Evolutionary conservation across 2,329 filamentous ascomycete genomes (phyloP).

Genomic region (Coleophoma eucalyptorum): DNA sequence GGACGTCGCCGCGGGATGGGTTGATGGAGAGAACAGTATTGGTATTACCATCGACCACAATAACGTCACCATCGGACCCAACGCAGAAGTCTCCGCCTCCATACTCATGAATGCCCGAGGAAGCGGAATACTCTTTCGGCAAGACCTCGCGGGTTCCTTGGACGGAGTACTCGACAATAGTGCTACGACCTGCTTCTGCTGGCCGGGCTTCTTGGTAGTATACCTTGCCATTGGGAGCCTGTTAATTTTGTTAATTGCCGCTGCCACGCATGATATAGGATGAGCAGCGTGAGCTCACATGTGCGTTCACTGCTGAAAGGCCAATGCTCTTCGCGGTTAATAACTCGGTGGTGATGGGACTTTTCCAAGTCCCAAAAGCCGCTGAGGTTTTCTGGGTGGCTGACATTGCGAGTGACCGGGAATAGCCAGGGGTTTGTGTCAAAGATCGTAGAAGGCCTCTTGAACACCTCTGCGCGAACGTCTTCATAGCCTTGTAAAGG

Average conservation of each 20-base stretch:
- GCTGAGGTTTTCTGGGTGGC: neutral
- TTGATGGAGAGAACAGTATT: neutral
- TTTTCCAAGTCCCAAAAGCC: slow-evolving; percentile 30
- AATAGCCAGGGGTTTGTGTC: neutral
- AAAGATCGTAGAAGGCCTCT: no score
- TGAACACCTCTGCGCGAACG: no score
- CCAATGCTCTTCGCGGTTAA: slow-evolving; percentile 26
- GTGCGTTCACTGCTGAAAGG: slow-evolving; percentile 17
- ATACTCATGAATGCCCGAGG: slow-evolving; percentile 46
- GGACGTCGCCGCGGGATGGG: neutral
- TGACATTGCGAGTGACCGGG: neutral
- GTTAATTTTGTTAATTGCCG: neutral
- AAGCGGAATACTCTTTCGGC: slow-evolving; percentile 36
- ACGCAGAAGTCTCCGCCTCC: slow-evolving; percentile 41
- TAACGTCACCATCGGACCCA: slow-evolving; percentile 31
- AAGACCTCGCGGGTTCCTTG: slow-evolving; percentile 33
- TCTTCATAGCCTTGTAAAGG: no score
- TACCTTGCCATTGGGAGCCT: slow-evolving; percentile 20
- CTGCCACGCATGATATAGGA: neutral
- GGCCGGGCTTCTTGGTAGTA: slow-evolving; percentile 28
- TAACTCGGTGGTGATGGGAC: slow-evolving; percentile 28
- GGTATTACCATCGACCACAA: slow-evolving; percentile 34
- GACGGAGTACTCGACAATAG: slow-evolving; percentile 36
- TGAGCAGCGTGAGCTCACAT: neutral
- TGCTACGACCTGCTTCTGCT: slow-evolving; percentile 33